phyloP scores from a whole-genome alignment of 176 grass and related monocot genomes.

The Stipa capillata region DNA sequence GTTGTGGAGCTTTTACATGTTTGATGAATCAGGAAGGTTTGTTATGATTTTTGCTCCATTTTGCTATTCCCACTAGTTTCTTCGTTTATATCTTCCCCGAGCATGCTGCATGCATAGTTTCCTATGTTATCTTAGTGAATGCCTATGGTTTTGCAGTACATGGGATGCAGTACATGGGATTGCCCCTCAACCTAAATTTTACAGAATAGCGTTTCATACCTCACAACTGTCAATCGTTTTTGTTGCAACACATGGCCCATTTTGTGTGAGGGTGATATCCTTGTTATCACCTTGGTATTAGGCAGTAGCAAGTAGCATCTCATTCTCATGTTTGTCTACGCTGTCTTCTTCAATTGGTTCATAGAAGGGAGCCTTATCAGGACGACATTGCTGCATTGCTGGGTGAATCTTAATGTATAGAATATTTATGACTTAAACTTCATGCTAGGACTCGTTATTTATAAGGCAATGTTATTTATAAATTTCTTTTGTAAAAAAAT shows the following conservation, averaged over 20 bases:
- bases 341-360: not conserved
- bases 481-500: too few relatives aligned
- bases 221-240: not conserved
- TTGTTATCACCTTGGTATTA: not conserved
- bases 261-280: not conserved
- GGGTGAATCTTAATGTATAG: not conserved
- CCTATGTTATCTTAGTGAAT: not conserved
- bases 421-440: not conserved
- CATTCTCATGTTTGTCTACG: not conserved
- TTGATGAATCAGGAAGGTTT: slow-evolving; percentile 50
- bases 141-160: not conserved
- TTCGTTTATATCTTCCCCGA: not conserved
- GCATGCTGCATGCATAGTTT: not conserved
- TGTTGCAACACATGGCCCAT: not conserved
- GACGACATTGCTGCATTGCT: not conserved
- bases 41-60: not conserved
- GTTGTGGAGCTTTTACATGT: slow-evolving; percentile 58
- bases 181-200: not conserved
- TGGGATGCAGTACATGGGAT: too few relatives aligned
- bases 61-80: not conserved
- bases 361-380: not conserved
- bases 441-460: not conserved
- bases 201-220: not conserved
- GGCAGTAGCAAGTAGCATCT: not conserved
- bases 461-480: not conserved